Base-by-base conservation (phyloP, 1,139 yeast species). In the Blastobotrys malaysiensis region DNA sequence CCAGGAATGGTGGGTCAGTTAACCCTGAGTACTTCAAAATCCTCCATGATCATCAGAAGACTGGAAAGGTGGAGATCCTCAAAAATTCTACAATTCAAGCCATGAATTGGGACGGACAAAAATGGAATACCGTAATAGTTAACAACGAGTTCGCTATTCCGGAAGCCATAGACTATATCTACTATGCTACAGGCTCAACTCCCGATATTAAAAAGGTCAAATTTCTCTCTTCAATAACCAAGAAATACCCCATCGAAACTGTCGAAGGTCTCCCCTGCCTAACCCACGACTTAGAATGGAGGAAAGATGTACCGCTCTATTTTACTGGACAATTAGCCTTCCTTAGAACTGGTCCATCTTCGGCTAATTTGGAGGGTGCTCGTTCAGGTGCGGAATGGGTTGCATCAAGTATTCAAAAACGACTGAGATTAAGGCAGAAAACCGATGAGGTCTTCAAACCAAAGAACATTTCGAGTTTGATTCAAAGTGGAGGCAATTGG, bases 321-420 rank as follows among this genome's bases (percentile, higher is more conserved):
- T 65, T 77, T 69, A 59, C 74, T 5, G 81, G 81, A 0, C 75
- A 77, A 57, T 72, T 76, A 58, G 80, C 81, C 1, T 72, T 76
- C 14, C 64, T 77, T 16, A 66, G 72, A 55, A 70, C 76, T 55
- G 81, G 81, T 0, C 80, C 81, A 1, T 73, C 79, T 0, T 72
- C 78, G n/a, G 80, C 80, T 1, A 77, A 77, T 56, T 62, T 77
- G 45, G 80, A 76, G 55, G 81, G 81, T 2, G 80, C 80, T 0
- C 62, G 81, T 36, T 60, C 72, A 11, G 80, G 80, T 2, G 79
- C 80, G 0, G 81, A 77, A 59, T 60, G 81, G 52, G 70, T 76
- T 27, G 80, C 57, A 3, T 46, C 56, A 20, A 54, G 57, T 14
- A 52, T 55, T 20, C 58, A 55, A 16, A 27, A 50, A n/a, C n/a